Conservation (phyloP, 495 filamentous ascomycete genomes). For the Penicillium arizonense region DNA sequence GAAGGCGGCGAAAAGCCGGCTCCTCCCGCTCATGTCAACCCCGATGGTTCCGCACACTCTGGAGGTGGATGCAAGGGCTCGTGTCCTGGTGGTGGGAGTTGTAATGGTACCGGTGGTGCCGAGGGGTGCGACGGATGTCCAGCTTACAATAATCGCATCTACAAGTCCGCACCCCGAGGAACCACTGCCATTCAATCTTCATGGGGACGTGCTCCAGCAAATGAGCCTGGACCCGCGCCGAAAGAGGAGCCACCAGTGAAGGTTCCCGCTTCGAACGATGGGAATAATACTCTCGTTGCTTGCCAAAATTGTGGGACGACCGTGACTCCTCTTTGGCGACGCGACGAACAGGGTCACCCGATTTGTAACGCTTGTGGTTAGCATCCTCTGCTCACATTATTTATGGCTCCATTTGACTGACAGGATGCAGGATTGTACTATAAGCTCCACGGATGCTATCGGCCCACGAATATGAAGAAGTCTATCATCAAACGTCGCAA, state of each 20-base stretch:
- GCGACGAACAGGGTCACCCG: constrained; percentile 92
- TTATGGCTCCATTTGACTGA: constrained; percentile 22
- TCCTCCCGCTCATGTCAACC: constrained; percentile 7
- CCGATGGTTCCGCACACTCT: constrained; percentile 12
- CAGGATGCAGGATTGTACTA: constrained; percentile 77
- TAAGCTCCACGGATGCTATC: constrained; percentile 90
- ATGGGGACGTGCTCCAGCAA: constrained; percentile 31
- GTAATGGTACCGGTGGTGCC: constrained; percentile 96
- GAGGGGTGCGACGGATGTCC: constrained; percentile 95
- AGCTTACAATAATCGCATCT: constrained; percentile 93
- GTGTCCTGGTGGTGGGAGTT: constrained; percentile 91
- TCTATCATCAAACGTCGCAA: constrained; percentile 94
- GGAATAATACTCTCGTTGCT: constrained; percentile 77
- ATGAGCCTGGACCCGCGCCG: constrained; percentile 20
- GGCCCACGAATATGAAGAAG: constrained; percentile 96
- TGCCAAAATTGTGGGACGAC: constrained; percentile 98
- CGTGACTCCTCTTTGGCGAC: constrained; percentile 92
- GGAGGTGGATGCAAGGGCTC: constrained; percentile 65
- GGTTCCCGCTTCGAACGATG: constrained; percentile 27
- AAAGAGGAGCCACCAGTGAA: constrained; percentile 24
- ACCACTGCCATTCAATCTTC: constrained; percentile 27
- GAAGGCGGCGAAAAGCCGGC: constrained; percentile 29
- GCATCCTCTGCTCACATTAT: constrained; percentile 29
- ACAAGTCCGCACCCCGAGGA: constrained; percentile 64
- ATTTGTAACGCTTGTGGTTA: constrained; percentile 98